Evolutionary conservation across 2,329 filamentous ascomycete species (phyloP), one percentile per base, ranked within the genome.

Genomic region (Cladosporium sp.): DNA sequence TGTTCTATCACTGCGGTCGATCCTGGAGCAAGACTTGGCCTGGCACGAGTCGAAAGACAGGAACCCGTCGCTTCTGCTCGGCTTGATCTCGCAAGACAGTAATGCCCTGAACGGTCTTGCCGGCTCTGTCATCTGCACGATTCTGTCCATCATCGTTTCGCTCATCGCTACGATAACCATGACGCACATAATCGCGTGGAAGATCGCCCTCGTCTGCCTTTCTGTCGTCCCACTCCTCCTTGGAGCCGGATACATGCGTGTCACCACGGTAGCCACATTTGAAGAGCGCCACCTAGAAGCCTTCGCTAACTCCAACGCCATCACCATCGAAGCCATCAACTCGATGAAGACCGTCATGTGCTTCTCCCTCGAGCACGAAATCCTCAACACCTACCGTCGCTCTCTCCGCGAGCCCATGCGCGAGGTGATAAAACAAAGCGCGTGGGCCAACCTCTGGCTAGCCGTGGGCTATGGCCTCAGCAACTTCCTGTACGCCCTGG

Each of bases 121-220:
- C 49, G 86, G 86, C 8, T 85, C 83, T 4, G 84, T 87, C 36
- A 74, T 89, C 49, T 85, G 86, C 5, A 86, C 83, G 0, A 69
- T 87, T 18, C 80, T 88, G 51, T 83, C 84, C 0, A 84, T 87
- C 18, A 58, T 78, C 3, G 77, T 89, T 55, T 88, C 86, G 64
- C 80, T 89, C 22, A 56, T 88, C 13, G 80, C 79, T 0, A 84
- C 83, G 1, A 82, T 89, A 49, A 79, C 86, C 24, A 63, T 89
- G 8, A 82, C 85, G 0, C 84, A 87, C 55, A 80, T 88, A 39
- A 74, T 90, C 41, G 84, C 84, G 2, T 90, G 86, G 87, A 85
- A 82, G 61, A 88, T 90, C 54, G 85, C 85, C 0, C 68, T 90
- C 12, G 86, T 90, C 3, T 85, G 84, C 49, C 73, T 90, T 5